phyloP scores from a whole-genome alignment of 176 grass and related monocot species.

The Cenchrus americanus region DNA sequence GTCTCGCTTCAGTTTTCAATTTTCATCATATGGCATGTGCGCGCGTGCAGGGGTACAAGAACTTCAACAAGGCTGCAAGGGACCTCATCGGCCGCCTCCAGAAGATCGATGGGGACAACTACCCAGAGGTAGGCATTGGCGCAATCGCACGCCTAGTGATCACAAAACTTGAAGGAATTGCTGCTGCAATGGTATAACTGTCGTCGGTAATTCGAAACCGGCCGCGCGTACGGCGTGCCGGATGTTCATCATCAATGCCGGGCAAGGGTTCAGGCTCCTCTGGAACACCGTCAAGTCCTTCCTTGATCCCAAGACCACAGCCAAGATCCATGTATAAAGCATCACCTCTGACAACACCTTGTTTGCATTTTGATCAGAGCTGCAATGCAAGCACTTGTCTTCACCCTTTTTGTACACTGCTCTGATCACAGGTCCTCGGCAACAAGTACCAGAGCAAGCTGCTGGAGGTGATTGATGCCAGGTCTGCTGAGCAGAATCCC shows the following conservation, averaged over 20 bases:
- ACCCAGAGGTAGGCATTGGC: constrained; percentile 70
- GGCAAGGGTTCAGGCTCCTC: constrained; percentile 87
- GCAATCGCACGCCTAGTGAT: neutral
- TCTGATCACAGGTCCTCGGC: constrained; percentile 65
- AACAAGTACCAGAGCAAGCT: constrained; percentile 98
- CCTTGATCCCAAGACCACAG: constrained; percentile 92
- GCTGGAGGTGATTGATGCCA: constrained; percentile 92
- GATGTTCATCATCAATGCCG: constrained; percentile 99
- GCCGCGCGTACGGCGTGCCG: constrained; percentile 72
- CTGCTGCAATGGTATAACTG: neutral
- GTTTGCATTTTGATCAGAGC: neutral
- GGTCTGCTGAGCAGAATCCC: constrained; percentile 40
- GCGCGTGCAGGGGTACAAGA: constrained; percentile 68
- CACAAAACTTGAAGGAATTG: neutral
- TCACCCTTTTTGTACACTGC: neutral
- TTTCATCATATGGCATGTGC: neutral
- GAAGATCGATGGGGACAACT: constrained; percentile 93
- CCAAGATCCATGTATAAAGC: constrained; percentile 92
- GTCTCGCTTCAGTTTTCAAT: neutral
- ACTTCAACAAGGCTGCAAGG: constrained; percentile 92
- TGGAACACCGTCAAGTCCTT: constrained; percentile 99
- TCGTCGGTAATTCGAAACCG: neutral
- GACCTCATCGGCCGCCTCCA: constrained; percentile 87
- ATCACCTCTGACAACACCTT: neutral
- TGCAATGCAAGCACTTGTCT: neutral